These are phyloP conservation scores for Platanthera zijinensis DNA, from an alignment of 106 monocot species.

Conservation along the genomic window DNA sequence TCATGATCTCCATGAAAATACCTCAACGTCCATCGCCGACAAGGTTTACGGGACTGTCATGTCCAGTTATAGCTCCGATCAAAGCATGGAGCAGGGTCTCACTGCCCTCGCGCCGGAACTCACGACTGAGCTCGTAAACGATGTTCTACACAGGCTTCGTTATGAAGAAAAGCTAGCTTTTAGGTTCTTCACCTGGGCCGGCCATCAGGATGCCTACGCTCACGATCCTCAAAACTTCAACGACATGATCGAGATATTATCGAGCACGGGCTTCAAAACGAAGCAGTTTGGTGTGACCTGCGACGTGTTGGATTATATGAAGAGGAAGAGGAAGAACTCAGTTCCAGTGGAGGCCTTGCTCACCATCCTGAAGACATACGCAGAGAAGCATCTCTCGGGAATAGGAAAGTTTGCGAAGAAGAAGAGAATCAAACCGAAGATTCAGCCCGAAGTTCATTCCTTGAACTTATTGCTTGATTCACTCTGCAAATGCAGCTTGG, in stretches of 20 bases:
- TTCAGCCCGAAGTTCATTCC: conserved; percentile 61
- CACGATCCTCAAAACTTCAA: conserved; percentile 60
- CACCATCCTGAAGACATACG: conserved; percentile 35
- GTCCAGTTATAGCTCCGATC: conserved; percentile 17
- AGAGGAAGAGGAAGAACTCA: conserved; percentile 35
- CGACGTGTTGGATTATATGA: conserved; percentile 79
- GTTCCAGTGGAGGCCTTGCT: conserved; percentile 50
- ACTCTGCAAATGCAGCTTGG: conserved; percentile 77
- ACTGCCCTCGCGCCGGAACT: conserved; percentile 33
- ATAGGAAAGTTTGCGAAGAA: conserved; percentile 70
- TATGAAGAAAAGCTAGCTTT: conserved; percentile 89
- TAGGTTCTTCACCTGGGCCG: conserved; percentile 91
- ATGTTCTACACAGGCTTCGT: conserved; percentile 44
- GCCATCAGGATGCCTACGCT: conserved; percentile 41
- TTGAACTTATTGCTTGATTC: conserved; percentile 80
- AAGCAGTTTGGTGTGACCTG: conserved; percentile 78
- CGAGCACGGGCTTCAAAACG: conserved; percentile 67
- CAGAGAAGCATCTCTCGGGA: conserved; percentile 71
- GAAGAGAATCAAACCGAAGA: conserved; percentile 56
- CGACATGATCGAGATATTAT: conserved; percentile 78
- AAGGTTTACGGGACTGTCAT: conserved; percentile 45
- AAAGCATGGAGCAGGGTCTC: conserved; percentile 43
- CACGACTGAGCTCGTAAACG: conserved; percentile 52
- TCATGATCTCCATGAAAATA: not conserved
- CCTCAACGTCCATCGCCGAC: conserved; percentile 17